phyloP scores from a whole-genome alignment of 73 alveolate species.

The Diophrys appendiculata region DNA sequence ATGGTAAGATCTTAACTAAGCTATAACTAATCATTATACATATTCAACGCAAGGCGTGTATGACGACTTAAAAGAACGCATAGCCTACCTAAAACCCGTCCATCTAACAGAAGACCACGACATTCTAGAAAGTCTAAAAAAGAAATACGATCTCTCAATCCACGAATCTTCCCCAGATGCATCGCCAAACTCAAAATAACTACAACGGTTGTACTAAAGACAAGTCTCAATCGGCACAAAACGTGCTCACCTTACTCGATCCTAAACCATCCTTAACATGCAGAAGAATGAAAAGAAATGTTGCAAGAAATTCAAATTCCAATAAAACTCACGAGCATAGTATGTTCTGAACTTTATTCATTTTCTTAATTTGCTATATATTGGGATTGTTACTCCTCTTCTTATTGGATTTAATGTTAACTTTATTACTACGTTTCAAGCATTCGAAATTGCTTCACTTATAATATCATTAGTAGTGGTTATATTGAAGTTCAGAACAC shows the following conservation, averaged over 20 bases:
- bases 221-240: neutral
- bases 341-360: neutral
- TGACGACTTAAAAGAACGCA: neutral
- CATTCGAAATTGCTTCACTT: constrained; percentile 32
- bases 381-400: constrained; percentile 58
- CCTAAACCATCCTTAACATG: neutral
- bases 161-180: neutral
- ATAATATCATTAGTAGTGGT: constrained; percentile 17
- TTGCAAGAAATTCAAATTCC: neutral
- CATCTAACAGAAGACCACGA: neutral
- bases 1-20: neutral
- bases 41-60: neutral
- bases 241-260: neutral
- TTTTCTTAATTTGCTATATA: neutral
- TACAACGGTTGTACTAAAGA: neutral
- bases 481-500: constrained; percentile 44
- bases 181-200: neutral
- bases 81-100: neutral
- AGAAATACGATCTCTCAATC: neutral
- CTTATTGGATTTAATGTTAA: constrained; percentile 37
- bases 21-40: neutral
- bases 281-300: neutral
- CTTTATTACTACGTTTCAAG: neutral
- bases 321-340: neutral
- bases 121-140: neutral